Evolutionary conservation across 345 rosid genomes (phyloP), one percentile per base, ranked within the genome.

Genomic region (Eutrema yunnanense): DNA sequence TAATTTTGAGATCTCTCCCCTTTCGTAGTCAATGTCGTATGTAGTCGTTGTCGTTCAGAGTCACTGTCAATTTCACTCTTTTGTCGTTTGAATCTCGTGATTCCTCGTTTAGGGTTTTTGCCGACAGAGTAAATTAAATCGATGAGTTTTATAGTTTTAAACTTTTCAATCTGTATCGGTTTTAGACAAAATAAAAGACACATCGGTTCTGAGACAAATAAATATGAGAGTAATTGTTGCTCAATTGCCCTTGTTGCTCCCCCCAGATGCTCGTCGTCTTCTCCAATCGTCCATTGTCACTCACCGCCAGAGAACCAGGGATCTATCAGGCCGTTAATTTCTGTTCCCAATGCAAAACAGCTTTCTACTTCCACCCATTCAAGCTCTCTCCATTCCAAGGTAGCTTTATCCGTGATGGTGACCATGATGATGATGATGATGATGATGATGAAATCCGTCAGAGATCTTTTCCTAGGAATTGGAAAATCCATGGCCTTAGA

Each of bases 371-470:
- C 76, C 67, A 92, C 32, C 94, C 98, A 0, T 82, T 84, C 73
- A 90, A 90, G 81, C 78, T 93, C 72, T 82, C 81, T 67, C 98
- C 97, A 5, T 73, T 90, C 46, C 87, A 85, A 57, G 97, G 98
- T 1, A 82, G 85, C 58, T 93, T 93, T 64, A 67, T 90, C 57
- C n/a, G n/a, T 9, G 79, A 67, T 26, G 74, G 71, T 4, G 58
- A 47, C 14, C 47, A 44, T 5, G 30, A 51, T 27, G 65, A 40
- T 32, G 55, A 29, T 55, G 53, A 16, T n/a, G n/a, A 12, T 47
- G 47, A 41, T 16, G 30, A 6, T 19, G 68, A 71, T 53, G 69
- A 68, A 34, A 30, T 44, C 57, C 4, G 38, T 41, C 69, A 22
- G 44, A 79, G 73, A 56, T 73, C 73, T 30, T 46, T 79, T 2